phyloP scores from a whole-genome alignment of 306 rosid genomes.

The Gillenia trifoliata region DNA sequence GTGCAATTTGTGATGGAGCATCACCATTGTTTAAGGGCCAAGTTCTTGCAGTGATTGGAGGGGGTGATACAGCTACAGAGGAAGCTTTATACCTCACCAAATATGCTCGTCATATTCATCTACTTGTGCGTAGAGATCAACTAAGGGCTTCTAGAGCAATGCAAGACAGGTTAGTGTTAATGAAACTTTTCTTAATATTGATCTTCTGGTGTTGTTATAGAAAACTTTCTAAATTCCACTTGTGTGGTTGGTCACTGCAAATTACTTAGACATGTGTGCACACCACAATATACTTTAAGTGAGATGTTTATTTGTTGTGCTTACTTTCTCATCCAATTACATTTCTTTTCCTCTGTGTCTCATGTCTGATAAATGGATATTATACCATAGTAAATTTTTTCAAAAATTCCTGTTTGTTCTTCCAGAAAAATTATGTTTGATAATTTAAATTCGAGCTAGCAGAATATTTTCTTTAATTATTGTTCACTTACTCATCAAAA shows the following conservation, averaged over 20 bases:
- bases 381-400: neutral
- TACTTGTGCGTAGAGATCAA: slow-evolving; percentile 81
- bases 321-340: neutral
- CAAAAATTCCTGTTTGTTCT: neutral
- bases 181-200: slow-evolving; percentile 18
- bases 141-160: slow-evolving; percentile 93
- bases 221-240: neutral
- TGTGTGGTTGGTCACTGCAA: neutral
- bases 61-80: slow-evolving; percentile 97
- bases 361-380: neutral
- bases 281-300: neutral
- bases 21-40: slow-evolving; percentile 94
- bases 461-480: neutral
- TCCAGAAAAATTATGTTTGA: neutral
- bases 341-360: neutral
- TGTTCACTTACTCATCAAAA: neutral
- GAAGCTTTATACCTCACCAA: slow-evolving; percentile 89
- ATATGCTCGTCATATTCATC: slow-evolving; percentile 86
- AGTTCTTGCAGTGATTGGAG: slow-evolving; percentile 92
- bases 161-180: slow-evolving; percentile 86
- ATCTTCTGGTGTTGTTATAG: slow-evolving; percentile 11
- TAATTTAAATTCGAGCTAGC: neutral
- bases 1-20: slow-evolving; percentile 98
- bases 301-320: neutral
- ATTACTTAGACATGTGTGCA: neutral